Evolutionary conservation across 805 yeast genomes (phyloP).

Genomic region (Teunomyces funiuensis): DNA sequence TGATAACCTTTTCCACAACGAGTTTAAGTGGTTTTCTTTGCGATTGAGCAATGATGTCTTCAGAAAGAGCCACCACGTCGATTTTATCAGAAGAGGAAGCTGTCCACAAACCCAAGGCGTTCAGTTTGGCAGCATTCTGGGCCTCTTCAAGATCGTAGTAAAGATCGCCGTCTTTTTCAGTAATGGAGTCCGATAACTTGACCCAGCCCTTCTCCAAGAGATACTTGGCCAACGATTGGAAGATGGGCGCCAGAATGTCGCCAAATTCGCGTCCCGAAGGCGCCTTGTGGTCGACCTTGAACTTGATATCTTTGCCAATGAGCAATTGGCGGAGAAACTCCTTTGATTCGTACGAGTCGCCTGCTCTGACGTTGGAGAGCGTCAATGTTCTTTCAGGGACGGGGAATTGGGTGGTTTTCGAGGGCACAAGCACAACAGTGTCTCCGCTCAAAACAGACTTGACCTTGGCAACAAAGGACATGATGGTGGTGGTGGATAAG

Average conservation of each 20-base stretch:
- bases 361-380: slow-evolving; percentile 62
- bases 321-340: slow-evolving; percentile 61
- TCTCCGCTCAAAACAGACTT: slow-evolving; percentile 72
- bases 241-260: slow-evolving; percentile 63
- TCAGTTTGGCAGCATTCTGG: slow-evolving; percentile 52
- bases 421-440: slow-evolving; percentile 60
- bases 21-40: slow-evolving; percentile 46
- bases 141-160: slow-evolving; percentile 38
- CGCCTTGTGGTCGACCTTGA: slow-evolving; percentile 54
- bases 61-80: slow-evolving; percentile 27
- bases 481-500: background rate
- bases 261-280: slow-evolving; percentile 65
- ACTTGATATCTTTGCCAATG: slow-evolving; percentile 64
- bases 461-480: slow-evolving; percentile 53
- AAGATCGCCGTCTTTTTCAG: slow-evolving; percentile 41
- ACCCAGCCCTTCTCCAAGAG: slow-evolving; percentile 60
- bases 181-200: slow-evolving; percentile 56
- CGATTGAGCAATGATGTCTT: slow-evolving; percentile 35
- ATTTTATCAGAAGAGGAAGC: slow-evolving; percentile 11
- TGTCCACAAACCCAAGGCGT: slow-evolving; percentile 60
- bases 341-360: slow-evolving; percentile 59
- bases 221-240: slow-evolving; percentile 57
- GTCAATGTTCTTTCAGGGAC: slow-evolving; percentile 60
- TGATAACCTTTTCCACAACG: slow-evolving; percentile 71
- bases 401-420: slow-evolving; percentile 40